phyloP scores from a whole-genome alignment of 2,329 filamentous ascomycete species.

The Knufia petricola region DNA sequence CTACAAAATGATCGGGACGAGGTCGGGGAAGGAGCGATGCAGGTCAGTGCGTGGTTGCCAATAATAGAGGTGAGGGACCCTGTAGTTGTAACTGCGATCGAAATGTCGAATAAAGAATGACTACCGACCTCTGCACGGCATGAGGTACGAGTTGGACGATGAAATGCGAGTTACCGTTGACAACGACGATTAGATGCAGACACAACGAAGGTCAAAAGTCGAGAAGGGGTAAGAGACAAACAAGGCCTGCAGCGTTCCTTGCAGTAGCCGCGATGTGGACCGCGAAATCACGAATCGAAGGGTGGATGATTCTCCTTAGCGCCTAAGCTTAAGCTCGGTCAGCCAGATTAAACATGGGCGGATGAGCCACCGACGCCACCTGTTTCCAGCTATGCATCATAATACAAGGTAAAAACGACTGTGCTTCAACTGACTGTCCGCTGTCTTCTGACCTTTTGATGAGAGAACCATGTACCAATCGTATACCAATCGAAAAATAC shows the following conservation, averaged over 20 bases:
- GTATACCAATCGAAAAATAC: no score
- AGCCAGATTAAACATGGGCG: background rate
- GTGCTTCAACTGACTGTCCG: background rate
- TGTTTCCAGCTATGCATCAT: no score
- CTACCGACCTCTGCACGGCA: constrained; percentile 1
- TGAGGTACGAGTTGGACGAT: constrained; percentile 5
- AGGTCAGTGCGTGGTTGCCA: background rate
- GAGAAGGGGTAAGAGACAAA: background rate
- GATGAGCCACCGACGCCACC: no score
- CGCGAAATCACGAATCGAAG: background rate
- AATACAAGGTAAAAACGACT: no score
- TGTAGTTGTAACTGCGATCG: background rate
- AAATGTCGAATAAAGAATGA: constrained; percentile 4
- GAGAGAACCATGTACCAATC: no score
- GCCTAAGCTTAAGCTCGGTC: background rate
- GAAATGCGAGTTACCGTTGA: background rate
- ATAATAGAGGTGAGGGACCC: constrained; percentile 8
- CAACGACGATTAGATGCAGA: background rate
- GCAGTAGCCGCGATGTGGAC: background rate
- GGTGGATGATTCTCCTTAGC: background rate
- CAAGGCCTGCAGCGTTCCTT: background rate
- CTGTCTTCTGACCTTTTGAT: no score
- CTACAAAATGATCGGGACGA: background rate
- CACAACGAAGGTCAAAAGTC: background rate
- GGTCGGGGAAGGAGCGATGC: background rate